Evolutionary conservation across 345 rosid genomes (phyloP), one percentile per base, ranked within the genome.

Genomic region (Gossypium mustelinum): DNA sequence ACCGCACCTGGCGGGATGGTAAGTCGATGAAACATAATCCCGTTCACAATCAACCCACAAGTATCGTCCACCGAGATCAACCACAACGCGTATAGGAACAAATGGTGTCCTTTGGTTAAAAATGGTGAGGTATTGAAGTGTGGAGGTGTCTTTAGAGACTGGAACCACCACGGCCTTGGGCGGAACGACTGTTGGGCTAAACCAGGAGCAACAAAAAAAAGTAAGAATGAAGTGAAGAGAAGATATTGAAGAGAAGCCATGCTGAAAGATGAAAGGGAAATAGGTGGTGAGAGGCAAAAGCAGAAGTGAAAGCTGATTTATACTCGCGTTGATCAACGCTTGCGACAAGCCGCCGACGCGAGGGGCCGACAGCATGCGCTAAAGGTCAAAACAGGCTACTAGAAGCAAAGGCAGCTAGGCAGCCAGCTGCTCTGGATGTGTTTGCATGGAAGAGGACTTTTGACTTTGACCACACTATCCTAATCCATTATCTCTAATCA

Each of bases 11-110:
- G 85, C 83, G 0, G 95, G 80, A 0, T 62, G 73, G 85, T 86
- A 90, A 0, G 98, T 79, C 1, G 94, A 73, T 34, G 98, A 93
- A 60, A 81, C 78, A 55, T 89, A 93, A 48, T 66, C 34, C 24
- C 69, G 73, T 9, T 88, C 86, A 39, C 90, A 87, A 72, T 89
- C 92, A 50, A 88, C 88, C 96, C 96, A 92, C 0, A 85, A 65
- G 73, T 51, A 52, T 22, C 77, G 88, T 45, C 96, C 97, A 2
- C 94, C 95, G 2, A 90, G 86, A 65, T 92, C 92, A 25, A 89
- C 78, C 24, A 86, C 88, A 0, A 87, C 78, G 62, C 70, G 73
- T 13, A 83, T 79, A 14, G 89, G 79, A 18, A 84, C 80, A 14
- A 73, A 84, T 9, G 92, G 94, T 7, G 92, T 88, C 45, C 96